Base-by-base conservation (phyloP, 257 asterid genomes). In the Primulina tabacum region DNA sequence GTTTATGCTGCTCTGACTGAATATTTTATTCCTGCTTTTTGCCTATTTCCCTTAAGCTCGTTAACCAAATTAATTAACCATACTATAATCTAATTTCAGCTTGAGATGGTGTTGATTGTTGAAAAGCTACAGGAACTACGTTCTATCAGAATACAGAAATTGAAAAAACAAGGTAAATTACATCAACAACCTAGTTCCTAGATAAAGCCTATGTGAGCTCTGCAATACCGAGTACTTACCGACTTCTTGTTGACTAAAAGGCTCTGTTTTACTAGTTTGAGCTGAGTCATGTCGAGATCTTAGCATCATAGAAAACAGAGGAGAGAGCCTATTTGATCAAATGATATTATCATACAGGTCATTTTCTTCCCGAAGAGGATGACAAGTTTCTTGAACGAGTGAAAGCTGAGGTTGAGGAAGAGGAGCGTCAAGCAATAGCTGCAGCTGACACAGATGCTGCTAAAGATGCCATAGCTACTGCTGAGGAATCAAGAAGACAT, bases 371-470 rank as follows among this genome's bases (percentile, higher is more conserved):
- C 0, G 96, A 93, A 77, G 99, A 93, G 88, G 99, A 90, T 59
- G 95, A 93, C 80, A 89, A 87, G 85, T 93, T 90, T 86, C 92
- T 93, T 33, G 99, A 93, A 76, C 82, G 85, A 78, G 96, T 93
- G 77, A 86, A 85, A 87, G 97, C 92, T 76, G 96, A 97, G 59
- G 96, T 90, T 58, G 97, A 93, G 89, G 97, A 90, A 78, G 99
- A 93, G 81, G 99, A 93, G 73, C 89, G 87, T 32, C 96, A 81
- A 73, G 86, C 88, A 53, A 71, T 83, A 87, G 93, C 87, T 52
- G 89, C 94, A 69, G 89, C 92, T 68, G 90, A 81, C 78, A 85
- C 90, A 57, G 90, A 84, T 72, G 92, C 95, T 56, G 93, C 96
- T 37, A 90, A 85, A 81, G 96, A 85, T 67, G 97, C 97, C 76